phyloP scores from a whole-genome alignment of 352 stramenopile genomes.

The Pythium apleroticum region DNA sequence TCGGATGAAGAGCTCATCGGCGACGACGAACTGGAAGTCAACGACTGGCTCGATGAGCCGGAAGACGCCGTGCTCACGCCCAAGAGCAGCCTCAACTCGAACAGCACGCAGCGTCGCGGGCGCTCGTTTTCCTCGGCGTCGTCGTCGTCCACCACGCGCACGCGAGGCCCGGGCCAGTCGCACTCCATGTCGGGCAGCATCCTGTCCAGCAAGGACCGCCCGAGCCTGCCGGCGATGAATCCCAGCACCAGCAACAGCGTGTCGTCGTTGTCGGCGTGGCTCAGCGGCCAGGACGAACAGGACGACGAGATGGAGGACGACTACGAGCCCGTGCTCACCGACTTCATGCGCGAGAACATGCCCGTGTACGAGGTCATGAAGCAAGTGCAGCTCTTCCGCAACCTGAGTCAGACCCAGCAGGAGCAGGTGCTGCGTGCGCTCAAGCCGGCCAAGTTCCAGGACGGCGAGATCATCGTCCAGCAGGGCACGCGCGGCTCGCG shows the following conservation, averaged over 20 bases:
- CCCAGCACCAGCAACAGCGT: conserved; percentile 44
- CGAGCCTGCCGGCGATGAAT: conserved; percentile 30
- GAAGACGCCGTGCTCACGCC: conserved; percentile 62
- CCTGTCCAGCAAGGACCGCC: conserved; percentile 21
- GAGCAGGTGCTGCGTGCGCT: conserved; percentile 85
- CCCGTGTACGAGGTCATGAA: conserved; percentile 88
- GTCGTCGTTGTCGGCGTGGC: conserved; percentile 60
- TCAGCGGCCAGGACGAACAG: conserved; percentile 61
- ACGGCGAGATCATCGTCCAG: conserved; percentile 83
- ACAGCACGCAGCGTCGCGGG: conserved; percentile 35
- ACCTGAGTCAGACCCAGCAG: conserved; percentile 86
- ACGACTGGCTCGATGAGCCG: conserved; percentile 77
- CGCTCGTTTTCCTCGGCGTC: conserved; percentile 52
- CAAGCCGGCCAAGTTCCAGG: conserved; percentile 84
- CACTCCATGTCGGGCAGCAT: conserved; percentile 35
- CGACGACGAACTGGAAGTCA: conserved; percentile 56
- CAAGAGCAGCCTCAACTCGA: conserved; percentile 48
- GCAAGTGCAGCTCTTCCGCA: conserved; percentile 85
- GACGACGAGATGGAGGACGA: conserved; percentile 68
- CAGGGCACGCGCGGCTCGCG: conserved; percentile 81
- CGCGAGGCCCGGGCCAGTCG: conserved; percentile 4
- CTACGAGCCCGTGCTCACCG: conserved; percentile 62
- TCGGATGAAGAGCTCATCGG: conserved; percentile 38
- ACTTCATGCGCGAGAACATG: conserved; percentile 83
- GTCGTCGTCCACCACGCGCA: conserved; percentile 36